Evolutionary conservation across 2,329 filamentous ascomycete species (phyloP), one percentile per base, ranked within the genome.

Genomic region (Fusarium denticulatum): DNA sequence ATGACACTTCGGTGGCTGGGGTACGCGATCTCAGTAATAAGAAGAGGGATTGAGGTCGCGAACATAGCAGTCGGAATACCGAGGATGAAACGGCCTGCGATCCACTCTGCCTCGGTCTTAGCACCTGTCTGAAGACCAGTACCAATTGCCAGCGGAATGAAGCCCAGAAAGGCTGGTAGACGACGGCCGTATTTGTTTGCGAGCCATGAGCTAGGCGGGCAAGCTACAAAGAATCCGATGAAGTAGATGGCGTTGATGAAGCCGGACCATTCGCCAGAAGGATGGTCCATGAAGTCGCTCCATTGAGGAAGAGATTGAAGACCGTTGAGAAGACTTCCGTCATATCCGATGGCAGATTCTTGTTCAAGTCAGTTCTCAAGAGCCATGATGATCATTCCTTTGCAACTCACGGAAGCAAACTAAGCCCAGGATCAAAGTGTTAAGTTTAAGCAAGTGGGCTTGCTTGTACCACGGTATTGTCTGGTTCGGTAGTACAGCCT

Each of bases 221-320:
- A 68, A 2, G 56, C 36, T 26, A 43, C 14, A 1, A 68, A 63
- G 42, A 68, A 68, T 9, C 65, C 65, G 6, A 68, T 53, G 5
- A 68, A 68, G 37, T 68, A 68, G 18, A 46, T 43, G 14, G 64
- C 59, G 3, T 68, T 68, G 16, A 68, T 68, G 47, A 68, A 68
- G 7, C 65, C 65, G 1, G 65, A 68, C 65, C 65, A 68, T 68
- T 68, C 65, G 1, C 65, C 65, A 3, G 56, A 26, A 5, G 65
- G 65, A 20, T 68, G 43, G 4, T 53, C 30, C 65, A 68, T 68
- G 24, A 68, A 68, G 2, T 43, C n/a, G 32, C 26, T 68, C 42
- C 58, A 68, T 39, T 68, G 65, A 0, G 65, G 65, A 13, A 68
- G 64, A 2, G 65, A 68, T 37, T 68, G 65, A 1, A 68, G 64